Evolutionary conservation across 116 monocot species (phyloP).

Genomic region (Iris pallida): DNA sequence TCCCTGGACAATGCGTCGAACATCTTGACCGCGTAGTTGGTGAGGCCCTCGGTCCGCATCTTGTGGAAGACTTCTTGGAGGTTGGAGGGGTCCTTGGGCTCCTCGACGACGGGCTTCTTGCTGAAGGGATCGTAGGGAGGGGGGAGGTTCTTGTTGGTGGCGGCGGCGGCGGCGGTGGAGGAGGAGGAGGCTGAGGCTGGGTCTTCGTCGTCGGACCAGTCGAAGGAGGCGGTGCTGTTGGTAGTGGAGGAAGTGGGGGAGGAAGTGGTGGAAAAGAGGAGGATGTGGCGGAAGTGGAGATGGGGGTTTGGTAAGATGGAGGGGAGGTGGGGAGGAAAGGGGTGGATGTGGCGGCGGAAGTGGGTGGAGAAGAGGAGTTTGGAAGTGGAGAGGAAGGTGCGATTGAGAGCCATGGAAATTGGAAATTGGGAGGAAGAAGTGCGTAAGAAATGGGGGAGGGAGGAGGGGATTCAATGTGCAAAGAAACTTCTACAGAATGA

Average conservation of each 20-base stretch:
- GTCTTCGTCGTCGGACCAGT: slow-evolving; percentile 73
- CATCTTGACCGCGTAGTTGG: slow-evolving; percentile 87
- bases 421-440: too few species aligned
- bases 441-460: too few species aligned
- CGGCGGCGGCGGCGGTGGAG: neutral
- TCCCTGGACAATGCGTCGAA: slow-evolving; percentile 94
- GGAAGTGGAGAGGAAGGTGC: neutral
- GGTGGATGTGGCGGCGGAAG: neutral
- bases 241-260: slow-evolving; percentile 15
- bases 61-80: slow-evolving; percentile 86
- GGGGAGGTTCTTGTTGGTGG: slow-evolving; percentile 44
- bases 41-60: slow-evolving; percentile 85
- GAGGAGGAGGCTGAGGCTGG: neutral
- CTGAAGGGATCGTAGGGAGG: slow-evolving; percentile 95
- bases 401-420: neutral
- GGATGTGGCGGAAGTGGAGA: slow-evolving; percentile 1
- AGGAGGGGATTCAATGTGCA: too few species aligned
- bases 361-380: neutral
- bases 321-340: neutral
- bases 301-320: neutral
- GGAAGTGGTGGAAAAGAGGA: slow-evolving; percentile 1
- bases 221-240: slow-evolving; percentile 64
- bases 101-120: slow-evolving; percentile 57
- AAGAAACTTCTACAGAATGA: too few species aligned
- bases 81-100: slow-evolving; percentile 71